phyloP scores from a whole-genome alignment of 2,329 filamentous ascomycete species.

The Onygenales sp. region DNA sequence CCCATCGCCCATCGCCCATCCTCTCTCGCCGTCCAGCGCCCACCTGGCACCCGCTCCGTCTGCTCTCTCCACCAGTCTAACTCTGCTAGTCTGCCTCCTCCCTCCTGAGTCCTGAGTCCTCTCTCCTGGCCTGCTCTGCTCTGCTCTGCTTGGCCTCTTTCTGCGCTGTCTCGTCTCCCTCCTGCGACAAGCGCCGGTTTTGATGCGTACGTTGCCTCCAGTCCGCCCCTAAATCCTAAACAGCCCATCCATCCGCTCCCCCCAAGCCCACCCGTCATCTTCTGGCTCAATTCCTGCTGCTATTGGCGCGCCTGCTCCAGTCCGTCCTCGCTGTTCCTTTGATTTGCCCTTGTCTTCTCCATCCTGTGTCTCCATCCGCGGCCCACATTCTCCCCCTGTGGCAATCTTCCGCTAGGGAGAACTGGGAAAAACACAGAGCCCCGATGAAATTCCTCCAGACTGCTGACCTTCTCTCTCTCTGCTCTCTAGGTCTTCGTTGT shows the following conservation, averaged over 20 bases:
- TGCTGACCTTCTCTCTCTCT: background rate
- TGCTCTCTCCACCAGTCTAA: too few species aligned
- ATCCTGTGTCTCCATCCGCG: background rate
- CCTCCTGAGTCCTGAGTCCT: too few species aligned
- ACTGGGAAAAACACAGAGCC: background rate
- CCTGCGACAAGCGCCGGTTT: too few species aligned
- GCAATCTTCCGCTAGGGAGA: background rate
- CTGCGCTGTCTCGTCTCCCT: too few species aligned
- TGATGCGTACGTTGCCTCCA: background rate
- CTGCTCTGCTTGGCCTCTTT: too few species aligned
- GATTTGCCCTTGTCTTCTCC: background rate
- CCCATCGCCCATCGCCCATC: too few species aligned
- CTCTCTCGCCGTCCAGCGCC: too few species aligned
- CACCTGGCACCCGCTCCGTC: too few species aligned
- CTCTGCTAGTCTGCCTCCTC: too few species aligned
- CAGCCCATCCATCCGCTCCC: too few species aligned
- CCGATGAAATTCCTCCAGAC: background rate
- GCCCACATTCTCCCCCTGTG: background rate
- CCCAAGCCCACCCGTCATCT: background rate
- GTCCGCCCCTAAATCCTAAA: background rate
- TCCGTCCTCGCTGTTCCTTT: background rate
- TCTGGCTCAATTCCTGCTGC: background rate
- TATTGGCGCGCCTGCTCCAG: background rate
- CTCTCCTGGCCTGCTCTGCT: too few species aligned
- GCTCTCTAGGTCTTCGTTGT: background rate